Base-by-base conservation (phyloP, 805 yeast species). In the Lachancea kluyveri region DNA sequence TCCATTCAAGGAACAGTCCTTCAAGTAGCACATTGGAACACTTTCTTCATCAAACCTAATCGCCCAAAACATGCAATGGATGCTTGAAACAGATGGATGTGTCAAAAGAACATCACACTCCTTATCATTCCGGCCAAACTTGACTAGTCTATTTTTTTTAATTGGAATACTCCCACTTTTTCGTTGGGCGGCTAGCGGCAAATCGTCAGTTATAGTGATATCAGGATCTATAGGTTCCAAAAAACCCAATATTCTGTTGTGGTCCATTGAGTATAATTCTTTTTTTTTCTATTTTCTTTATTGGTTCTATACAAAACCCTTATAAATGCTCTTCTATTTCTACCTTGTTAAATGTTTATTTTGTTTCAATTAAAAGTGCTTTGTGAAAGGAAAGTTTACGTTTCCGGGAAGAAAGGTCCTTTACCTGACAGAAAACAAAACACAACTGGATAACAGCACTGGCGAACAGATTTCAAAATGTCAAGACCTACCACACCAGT, bases 1-100 rank as follows among this genome's bases (percentile, higher is more conserved):
- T 3, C 79, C 79, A 54, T 76, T 76, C 15, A 65, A 46, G 1
- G 80, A 72, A 2, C 41, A 31, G 40, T 74, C 80, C 34, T 65
- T 66, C 8, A 75, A 40, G 42, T 74, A 76, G 11, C 67, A 60
- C 37, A 72, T 39, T 0, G 76, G 73, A 1, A 61, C 45, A 5
- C 67, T 62, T 4, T 57, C 54, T 0, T 63, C 64, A 45, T 74
- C 79, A 46, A 76, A 76, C 24, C 66, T 57, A 4, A 68, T 55
- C 0, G 59, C 52, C 77, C 77, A 72, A 4, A 72, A 41, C 6
- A 54, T 41, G 33, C 72, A 74, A 43, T 76, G 82, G 0, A 56
- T 34, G 2, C 60, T 43, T 1, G 79, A 73, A 2, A 74, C 52
- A 2, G 63, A 55, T 0, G 62, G 57, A 38, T 67, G 60, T 3